A percentile compares a stretch with the other conserved stretches of the same genome.
Conservation (phyloP, 257 asterid genomes). For the Solanum rostratum region DNA sequence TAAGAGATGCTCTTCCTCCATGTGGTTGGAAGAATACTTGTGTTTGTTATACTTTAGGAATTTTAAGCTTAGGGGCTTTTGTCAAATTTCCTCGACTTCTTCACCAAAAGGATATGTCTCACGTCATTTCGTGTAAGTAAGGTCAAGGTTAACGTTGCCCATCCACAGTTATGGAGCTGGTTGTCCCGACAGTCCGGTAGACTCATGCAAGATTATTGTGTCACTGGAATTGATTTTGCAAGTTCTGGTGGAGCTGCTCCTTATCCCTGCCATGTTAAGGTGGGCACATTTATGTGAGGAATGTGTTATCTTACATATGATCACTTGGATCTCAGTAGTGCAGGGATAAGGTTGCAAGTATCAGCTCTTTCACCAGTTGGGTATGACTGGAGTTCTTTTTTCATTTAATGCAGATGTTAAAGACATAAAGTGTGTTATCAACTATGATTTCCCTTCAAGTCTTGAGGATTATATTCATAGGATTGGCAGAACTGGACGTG, state of each 20-base stretch:
- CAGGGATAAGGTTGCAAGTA: conserved; percentile 93
- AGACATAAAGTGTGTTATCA: conserved; percentile 85
- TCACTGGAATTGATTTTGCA: conserved; percentile 38
- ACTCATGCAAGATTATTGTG: conserved; percentile 40
- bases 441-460: conserved; percentile 77
- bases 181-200: conserved; percentile 89
- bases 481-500: conserved; percentile 96
- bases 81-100: not conserved
- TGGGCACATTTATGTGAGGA: conserved; percentile 61
- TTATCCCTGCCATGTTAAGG: conserved; percentile 98
- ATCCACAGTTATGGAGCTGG: conserved; percentile 83
- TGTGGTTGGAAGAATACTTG: not conserved
- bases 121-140: conserved; percentile 27
- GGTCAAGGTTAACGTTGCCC: conserved; percentile 57
- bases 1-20: not conserved
- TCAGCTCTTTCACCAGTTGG: not conserved
- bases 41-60: not conserved
- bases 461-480: conserved; percentile 95
- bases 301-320: conserved; percentile 53
- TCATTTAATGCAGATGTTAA: conserved; percentile 64
- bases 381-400: not conserved
- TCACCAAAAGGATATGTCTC: conserved; percentile 18
- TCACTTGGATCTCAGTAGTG: conserved; percentile 54
- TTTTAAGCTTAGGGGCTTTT: not conserved
- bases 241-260: conserved; percentile 63